These are phyloP conservation scores for Pseudozyma pruni DNA, from an alignment of 1,284 basidiomycete species.

Conservation along the genomic window DNA sequence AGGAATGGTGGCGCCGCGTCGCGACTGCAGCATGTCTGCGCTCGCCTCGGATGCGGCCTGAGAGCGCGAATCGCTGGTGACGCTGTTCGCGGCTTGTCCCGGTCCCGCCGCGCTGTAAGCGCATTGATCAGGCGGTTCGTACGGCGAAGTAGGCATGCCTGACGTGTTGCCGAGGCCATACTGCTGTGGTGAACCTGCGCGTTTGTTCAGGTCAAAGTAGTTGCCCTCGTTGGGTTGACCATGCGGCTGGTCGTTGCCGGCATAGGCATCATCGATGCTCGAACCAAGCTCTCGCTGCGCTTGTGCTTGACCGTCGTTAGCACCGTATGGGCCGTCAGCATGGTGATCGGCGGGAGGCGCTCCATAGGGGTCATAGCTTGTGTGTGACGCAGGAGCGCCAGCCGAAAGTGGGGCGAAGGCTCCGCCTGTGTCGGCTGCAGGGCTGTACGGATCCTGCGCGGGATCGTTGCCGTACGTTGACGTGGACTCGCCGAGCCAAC, in stretches of 20 bases:
- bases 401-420: constrained; percentile 1
- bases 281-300: neutral
- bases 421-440: constrained; percentile 8
- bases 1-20: constrained; percentile 52
- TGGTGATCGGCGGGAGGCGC: constrained; percentile 9
- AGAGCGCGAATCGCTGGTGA: constrained; percentile 19
- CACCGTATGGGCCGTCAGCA: constrained; percentile 13
- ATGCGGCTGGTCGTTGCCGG: neutral
- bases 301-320: neutral
- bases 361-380: constrained; percentile 17
- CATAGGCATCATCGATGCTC: constrained; percentile 5
- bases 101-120: constrained; percentile 15
- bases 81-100: constrained; percentile 15
- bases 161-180: constrained; percentile 13
- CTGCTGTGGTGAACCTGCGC: constrained; percentile 23
- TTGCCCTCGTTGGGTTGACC: constrained; percentile 5
- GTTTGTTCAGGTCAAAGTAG: constrained; percentile 23
- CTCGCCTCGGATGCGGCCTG: constrained; percentile 21
- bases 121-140: constrained; percentile 31
- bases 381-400: constrained; percentile 2
- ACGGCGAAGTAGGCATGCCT: constrained; percentile 25
- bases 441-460: constrained; percentile 13
- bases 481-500: constrained; percentile 21
- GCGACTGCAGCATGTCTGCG: constrained; percentile 55
- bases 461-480: constrained; percentile 8